phyloP scores from a whole-genome alignment of 495 filamentous ascomycete genomes.

The Tricharina praecox region DNA sequence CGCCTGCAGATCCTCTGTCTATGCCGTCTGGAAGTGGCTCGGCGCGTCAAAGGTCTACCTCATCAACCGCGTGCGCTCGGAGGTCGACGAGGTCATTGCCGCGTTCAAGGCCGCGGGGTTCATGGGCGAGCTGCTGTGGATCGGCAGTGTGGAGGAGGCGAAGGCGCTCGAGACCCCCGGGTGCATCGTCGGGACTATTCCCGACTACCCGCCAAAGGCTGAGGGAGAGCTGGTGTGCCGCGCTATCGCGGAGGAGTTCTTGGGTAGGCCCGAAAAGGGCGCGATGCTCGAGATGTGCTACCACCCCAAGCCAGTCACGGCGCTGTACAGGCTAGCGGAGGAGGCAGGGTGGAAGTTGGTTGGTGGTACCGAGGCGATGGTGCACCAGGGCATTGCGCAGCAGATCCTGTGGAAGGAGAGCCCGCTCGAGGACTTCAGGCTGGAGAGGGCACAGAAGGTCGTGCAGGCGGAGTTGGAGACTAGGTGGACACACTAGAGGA shows the following conservation, averaged over 20 bases:
- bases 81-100: slow-evolving; percentile 45
- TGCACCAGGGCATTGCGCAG: slow-evolving; percentile 62
- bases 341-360: slow-evolving; percentile 51
- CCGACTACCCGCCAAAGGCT: slow-evolving; percentile 49
- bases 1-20: slow-evolving; percentile 52
- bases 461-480: slow-evolving; percentile 8
- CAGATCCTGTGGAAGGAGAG: slow-evolving; percentile 13
- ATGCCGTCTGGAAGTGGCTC: slow-evolving; percentile 49
- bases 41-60: slow-evolving; percentile 49
- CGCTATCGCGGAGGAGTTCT: slow-evolving; percentile 32
- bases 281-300: slow-evolving; percentile 68
- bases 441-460: slow-evolving; percentile 3
- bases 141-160: slow-evolving; percentile 40
- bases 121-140: slow-evolving; percentile 36
- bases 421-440: slow-evolving; percentile 9
- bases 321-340: slow-evolving; percentile 40
- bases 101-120: slow-evolving; percentile 39
- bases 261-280: slow-evolving; percentile 34
- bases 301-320: slow-evolving; percentile 50
- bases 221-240: slow-evolving; percentile 41
- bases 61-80: slow-evolving; percentile 45
- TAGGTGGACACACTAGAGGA: slow-evolving; percentile 5
- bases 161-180: slow-evolving; percentile 38
- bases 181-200: slow-evolving; percentile 49
- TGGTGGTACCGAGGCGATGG: slow-evolving; percentile 51